Base-by-base conservation (phyloP, 148 eudicot species). In the Oxyria digyna region DNA sequence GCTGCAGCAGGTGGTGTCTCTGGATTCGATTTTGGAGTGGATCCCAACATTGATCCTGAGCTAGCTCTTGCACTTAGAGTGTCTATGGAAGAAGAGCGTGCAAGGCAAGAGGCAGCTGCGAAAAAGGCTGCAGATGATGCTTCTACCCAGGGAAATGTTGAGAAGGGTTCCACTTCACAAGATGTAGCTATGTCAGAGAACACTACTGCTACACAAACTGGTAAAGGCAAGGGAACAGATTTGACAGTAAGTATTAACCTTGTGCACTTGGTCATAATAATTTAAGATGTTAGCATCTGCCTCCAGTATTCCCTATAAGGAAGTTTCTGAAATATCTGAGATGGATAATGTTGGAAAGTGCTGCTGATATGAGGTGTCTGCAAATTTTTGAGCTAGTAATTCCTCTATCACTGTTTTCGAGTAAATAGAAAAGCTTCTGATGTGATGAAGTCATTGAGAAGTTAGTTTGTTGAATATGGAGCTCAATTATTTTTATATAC, bases 21-120 rank as follows among this genome's bases (percentile, higher is more conserved):
- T 74, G 97, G 99, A 43, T 59, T 27, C 37, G 91, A 95, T 50
- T 95, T 91, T 78, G 99, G 96, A 26, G 97, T 95, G 69, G 99
- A 95, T 85, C 99, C 99, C 8, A 95, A 95, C 77, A 76, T 95
- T 75, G 99, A 95, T 76, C 97, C 99, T 66, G 97, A 95, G 74
- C 79, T 95, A 79, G 99, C 99, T 73, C 93, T 91, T 81, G 99
- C 99, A 63, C 94, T 95, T 42, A 81, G 97, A 64, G 97, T 91
- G 45, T 95, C 99, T 67, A 91, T 95, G 99, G 99, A 95, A 76
- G 99, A 95, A 77, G 99, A 91, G 83, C 91, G 99, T 80, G 99
- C 97, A 68, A 88, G 99, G 74, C 99, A 91, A 77, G 99, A 91
- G 77, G 97, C 89, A 54, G 96, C 99, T 78, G 99, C 99, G 7